These are phyloP conservation scores for Neonectria coccinea DNA, from an alignment of 2,329 filamentous ascomycete genomes.

Conservation along the genomic window DNA sequence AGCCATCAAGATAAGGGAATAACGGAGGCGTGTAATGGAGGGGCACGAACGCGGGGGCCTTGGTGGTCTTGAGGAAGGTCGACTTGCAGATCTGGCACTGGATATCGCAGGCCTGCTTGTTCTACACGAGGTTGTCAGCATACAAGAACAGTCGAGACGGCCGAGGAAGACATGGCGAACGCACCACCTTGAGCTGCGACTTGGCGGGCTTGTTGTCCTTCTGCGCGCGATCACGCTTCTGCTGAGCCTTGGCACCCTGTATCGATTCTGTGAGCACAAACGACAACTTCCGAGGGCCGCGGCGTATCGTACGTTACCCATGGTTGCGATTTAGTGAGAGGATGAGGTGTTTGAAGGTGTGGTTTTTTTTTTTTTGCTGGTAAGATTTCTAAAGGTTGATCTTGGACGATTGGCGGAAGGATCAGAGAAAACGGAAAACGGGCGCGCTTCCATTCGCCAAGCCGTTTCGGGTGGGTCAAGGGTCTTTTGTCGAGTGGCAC, in stretches of 20 bases:
- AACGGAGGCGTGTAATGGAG: conserved; percentile 8
- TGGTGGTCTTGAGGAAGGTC: conserved; percentile 82
- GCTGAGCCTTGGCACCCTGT: conserved; percentile 74
- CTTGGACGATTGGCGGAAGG: conserved; percentile 27
- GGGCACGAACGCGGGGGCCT: conserved; percentile 72
- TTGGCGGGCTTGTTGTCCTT: conserved; percentile 70
- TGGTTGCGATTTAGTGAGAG: conserved; percentile 39
- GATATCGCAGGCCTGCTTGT: conserved; percentile 79
- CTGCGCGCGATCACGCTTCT: conserved; percentile 79
- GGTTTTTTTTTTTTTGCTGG: conserved; percentile 19
- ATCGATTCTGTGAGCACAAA: conserved; percentile 37
- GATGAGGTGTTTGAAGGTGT: conserved; percentile 19
- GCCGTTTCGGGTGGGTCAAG: not conserved
- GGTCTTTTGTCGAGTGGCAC: not conserved
- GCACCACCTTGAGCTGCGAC: conserved; percentile 76
- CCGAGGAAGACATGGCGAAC: conserved; percentile 46
- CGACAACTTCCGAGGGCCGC: not conserved
- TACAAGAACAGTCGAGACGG: not conserved
- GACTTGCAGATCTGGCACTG: conserved; percentile 82
- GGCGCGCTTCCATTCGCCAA: conserved; percentile 9
- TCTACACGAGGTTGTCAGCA: conserved; percentile 59
- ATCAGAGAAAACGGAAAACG: conserved; percentile 35
- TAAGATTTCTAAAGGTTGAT: conserved; percentile 23
- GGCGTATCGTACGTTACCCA: conserved; percentile 52
- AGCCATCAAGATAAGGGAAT: conserved; percentile 1